Conservation (phyloP, 495 filamentous ascomycete genomes). For the Xylaria sp. region DNA sequence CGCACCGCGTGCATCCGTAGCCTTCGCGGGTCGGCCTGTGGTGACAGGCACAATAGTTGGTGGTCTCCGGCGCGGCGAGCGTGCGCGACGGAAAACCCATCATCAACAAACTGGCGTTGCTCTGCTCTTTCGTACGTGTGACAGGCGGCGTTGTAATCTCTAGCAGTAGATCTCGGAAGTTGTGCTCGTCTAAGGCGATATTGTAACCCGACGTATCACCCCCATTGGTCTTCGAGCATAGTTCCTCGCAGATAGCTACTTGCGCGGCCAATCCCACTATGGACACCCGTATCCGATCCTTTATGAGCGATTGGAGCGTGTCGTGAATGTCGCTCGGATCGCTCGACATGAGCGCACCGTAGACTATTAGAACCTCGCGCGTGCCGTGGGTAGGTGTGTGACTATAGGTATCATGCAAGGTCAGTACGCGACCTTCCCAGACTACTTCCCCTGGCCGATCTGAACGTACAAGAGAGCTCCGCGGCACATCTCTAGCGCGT, state of each 20-base stretch:
- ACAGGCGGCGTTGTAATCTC: slow-evolving; percentile 87
- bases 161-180: slow-evolving; percentile 89
- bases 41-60: slow-evolving; percentile 87
- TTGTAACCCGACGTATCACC: slow-evolving; percentile 77
- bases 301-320: slow-evolving; percentile 77
- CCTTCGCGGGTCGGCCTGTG: slow-evolving; percentile 83
- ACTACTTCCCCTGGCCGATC: not conserved
- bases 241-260: slow-evolving; percentile 88
- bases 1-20: slow-evolving; percentile 89
- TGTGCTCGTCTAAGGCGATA: slow-evolving; percentile 85
- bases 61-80: slow-evolving; percentile 71
- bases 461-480: slow-evolving; percentile 77
- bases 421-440: slow-evolving; percentile 9
- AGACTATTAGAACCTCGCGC: slow-evolving; percentile 87
- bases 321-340: slow-evolving; percentile 96
- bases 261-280: slow-evolving; percentile 91
- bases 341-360: slow-evolving; percentile 85
- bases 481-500: slow-evolving; percentile 92
- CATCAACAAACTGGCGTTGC: slow-evolving; percentile 81
- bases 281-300: slow-evolving; percentile 82
- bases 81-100: slow-evolving; percentile 98
- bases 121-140: slow-evolving; percentile 70
- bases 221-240: slow-evolving; percentile 84
- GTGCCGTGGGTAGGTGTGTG: slow-evolving; percentile 94
- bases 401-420: slow-evolving; percentile 46